These are phyloP conservation scores for Stenocarpella maydis DNA, from an alignment of 2,329 filamentous ascomycete genomes.

Conservation along the genomic window DNA sequence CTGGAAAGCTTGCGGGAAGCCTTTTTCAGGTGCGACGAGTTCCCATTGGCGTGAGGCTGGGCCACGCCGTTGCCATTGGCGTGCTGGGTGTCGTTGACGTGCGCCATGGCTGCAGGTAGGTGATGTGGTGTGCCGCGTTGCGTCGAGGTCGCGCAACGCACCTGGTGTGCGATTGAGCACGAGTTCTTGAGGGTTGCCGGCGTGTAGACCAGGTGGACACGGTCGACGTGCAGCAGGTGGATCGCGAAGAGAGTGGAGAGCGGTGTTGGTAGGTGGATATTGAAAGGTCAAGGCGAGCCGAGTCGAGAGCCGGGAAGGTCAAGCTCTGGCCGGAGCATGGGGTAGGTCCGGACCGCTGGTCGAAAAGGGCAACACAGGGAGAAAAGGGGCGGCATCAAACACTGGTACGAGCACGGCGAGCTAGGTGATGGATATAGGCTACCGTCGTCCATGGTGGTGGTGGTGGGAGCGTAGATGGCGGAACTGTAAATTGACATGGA, in stretches of 20 bases:
- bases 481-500: slow-evolving; percentile 10
- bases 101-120: not conserved
- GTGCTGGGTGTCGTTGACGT: slow-evolving; percentile 19
- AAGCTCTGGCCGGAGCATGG: not conserved
- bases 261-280: slow-evolving; percentile 16
- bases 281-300: not conserved
- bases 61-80: slow-evolving; percentile 43
- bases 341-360: slow-evolving; percentile 9
- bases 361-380: slow-evolving; percentile 14
- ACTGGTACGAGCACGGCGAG: not conserved
- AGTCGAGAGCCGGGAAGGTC: not conserved
- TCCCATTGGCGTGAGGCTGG: slow-evolving; percentile 45
- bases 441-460: slow-evolving; percentile 2
- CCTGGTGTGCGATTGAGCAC: slow-evolving; percentile 12
- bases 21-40: slow-evolving; percentile 45
- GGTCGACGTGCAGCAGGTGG: slow-evolving; percentile 13
- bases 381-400: slow-evolving; percentile 13
- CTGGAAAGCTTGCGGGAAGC: slow-evolving; percentile 65
- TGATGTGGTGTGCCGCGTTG: not conserved
- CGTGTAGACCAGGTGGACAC: slow-evolving; percentile 11
- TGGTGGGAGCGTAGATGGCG: not conserved
- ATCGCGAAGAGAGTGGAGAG: slow-evolving; percentile 11
- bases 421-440: not conserved
- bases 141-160: slow-evolving; percentile 13
- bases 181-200: not conserved